A percentile compares a stretch with the other conserved stretches of the same genome.
Conservation (phyloP, 345 rosid genomes). For the Angophora floribunda region DNA sequence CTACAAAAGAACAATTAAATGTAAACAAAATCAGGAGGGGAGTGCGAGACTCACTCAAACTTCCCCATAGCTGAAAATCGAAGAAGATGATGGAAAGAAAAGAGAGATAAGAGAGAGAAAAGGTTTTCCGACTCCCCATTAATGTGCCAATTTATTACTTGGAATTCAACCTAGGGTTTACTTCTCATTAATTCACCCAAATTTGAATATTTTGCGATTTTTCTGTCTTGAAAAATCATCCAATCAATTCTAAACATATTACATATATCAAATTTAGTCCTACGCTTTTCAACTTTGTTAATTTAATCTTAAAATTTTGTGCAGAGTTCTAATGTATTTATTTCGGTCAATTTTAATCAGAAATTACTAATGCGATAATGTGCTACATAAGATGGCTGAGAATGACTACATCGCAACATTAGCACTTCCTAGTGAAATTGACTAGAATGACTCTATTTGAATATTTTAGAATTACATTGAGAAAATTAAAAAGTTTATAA, state of each 20-base stretch:
- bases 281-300: accelerated
- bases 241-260: accelerated
- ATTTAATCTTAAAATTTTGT: not conserved
- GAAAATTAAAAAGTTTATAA: not conserved
- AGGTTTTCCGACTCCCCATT: too few relatives aligned
- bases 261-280: accelerated
- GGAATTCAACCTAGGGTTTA: not conserved
- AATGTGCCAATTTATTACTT: too few relatives aligned
- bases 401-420: not conserved
- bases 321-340: not conserved
- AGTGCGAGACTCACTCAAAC: too few relatives aligned
- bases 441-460: accelerated
- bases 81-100: too few relatives aligned
- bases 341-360: accelerated
- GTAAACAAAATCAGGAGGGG: too few relatives aligned
- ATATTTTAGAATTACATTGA: not conserved
- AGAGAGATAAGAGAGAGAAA: too few relatives aligned
- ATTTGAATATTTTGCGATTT: not conserved
- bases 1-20: too few relatives aligned
- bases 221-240: not conserved
- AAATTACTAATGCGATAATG: accelerated
- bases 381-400: accelerated
- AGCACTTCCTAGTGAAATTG: accelerated
- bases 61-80: too few relatives aligned
- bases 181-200: not conserved